These are phyloP conservation scores for Capsella bursapastoris DNA, from an alignment of 345 rosid species.

Conservation along the genomic window DNA sequence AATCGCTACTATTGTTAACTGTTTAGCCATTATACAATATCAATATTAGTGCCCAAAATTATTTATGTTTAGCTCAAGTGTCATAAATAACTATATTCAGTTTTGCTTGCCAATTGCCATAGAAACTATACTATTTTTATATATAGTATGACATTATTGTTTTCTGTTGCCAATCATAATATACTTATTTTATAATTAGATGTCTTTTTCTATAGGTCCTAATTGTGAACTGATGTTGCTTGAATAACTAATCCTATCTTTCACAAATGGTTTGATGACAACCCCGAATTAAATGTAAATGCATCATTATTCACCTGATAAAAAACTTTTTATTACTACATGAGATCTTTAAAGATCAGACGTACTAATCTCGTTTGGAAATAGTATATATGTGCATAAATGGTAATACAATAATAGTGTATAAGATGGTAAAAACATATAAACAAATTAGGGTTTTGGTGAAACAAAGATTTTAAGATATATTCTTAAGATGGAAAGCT, in stretches of 20 bases:
- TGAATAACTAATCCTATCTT: background rate
- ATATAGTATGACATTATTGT: no score
- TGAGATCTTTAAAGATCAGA: background rate
- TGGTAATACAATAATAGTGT: no score
- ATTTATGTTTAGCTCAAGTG: no score
- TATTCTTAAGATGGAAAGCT: conserved; percentile 11
- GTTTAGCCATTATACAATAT: background rate
- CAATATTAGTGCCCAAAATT: background rate
- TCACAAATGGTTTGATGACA: background rate
- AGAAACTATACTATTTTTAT: no score
- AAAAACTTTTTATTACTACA: background rate
- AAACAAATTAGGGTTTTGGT: conserved; percentile 31
- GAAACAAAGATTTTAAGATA: no score
- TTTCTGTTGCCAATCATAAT: background rate
- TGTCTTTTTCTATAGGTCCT: background rate
- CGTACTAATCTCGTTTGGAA: background rate
- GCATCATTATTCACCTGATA: background rate
- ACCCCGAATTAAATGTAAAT: background rate
- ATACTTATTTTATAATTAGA: background rate
- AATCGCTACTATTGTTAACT: background rate
- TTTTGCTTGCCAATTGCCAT: no score
- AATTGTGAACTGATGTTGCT: background rate
- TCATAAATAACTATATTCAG: no score
- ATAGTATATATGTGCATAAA: background rate
- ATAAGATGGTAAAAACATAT: no score